A percentile compares a stretch with the other conserved stretches of the same genome.
phyloP scores from a whole-genome alignment of 306 rosid genomes.

The Heteromeles arbutifolia region DNA sequence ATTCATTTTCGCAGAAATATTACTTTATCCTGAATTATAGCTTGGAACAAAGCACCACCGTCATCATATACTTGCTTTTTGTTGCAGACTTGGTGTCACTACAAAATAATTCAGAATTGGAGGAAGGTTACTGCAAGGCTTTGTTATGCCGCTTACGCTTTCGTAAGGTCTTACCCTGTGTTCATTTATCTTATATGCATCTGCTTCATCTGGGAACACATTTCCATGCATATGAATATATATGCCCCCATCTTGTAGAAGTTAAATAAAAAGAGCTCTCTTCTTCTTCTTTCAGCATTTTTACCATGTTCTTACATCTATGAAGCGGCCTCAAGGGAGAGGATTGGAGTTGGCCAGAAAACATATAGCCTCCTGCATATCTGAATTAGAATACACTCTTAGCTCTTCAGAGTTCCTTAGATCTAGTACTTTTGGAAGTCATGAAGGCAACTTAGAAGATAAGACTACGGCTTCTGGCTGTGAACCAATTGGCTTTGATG shows the following conservation, averaged over 20 bases:
- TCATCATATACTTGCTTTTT: conserved; percentile 30
- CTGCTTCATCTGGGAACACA: conserved; percentile 18
- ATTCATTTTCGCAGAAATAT: neutral
- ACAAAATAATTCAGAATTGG: conserved; percentile 66
- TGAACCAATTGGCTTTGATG: conserved; percentile 91
- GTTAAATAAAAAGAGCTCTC: neutral
- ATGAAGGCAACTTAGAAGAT: conserved; percentile 34
- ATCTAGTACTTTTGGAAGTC: conserved; percentile 34
- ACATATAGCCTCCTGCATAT: conserved; percentile 73
- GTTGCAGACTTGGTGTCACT: conserved; percentile 73
- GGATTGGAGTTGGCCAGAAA: conserved; percentile 95
- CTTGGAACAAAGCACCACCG: conserved; percentile 39
- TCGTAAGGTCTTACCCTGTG: conserved; percentile 98
- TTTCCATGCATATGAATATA: neutral
- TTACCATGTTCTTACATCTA: conserved; percentile 70
- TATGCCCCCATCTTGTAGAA: neutral
- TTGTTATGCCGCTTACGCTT: conserved; percentile 94
- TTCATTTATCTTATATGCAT: conserved; percentile 29
- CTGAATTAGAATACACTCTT: conserved; percentile 53
- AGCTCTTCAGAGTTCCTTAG: conserved; percentile 69
- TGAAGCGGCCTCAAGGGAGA: conserved; percentile 96
- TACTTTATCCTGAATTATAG: neutral
- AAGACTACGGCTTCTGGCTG: conserved; percentile 83
- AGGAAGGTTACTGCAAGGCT: conserved; percentile 95
- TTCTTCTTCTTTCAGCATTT: conserved; percentile 60